phyloP scores from a whole-genome alignment of 1,139 yeast species.

The Spencermartinsiella ligniputridi region DNA sequence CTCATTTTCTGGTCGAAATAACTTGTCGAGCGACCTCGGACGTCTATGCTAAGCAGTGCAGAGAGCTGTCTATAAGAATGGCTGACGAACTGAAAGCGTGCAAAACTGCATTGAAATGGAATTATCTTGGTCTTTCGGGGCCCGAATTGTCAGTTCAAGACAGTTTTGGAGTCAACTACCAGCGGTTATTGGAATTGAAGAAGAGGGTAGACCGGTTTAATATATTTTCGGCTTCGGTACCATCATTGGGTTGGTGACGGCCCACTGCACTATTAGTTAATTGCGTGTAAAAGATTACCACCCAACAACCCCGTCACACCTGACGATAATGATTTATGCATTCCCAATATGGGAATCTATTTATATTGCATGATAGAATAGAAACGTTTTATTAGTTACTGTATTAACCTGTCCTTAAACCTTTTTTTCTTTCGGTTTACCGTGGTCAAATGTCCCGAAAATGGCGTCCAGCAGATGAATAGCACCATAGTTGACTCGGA shows the following conservation, averaged over 20 bases:
- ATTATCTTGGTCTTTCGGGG: neutral
- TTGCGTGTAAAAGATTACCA: no score
- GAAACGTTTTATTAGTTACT: no score
- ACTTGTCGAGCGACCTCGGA: neutral
- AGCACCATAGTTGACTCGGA: slow-evolving; percentile 20
- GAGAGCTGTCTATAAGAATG: neutral
- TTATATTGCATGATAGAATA: no score
- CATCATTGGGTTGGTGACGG: neutral
- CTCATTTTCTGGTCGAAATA: neutral
- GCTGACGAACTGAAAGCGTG: neutral
- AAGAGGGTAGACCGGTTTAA: neutral
- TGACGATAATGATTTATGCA: no score
- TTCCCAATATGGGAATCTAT: no score
- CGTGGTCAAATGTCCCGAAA: slow-evolving; percentile 14
- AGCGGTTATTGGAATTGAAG: neutral
- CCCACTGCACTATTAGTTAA: no score
- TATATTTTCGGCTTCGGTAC: neutral
- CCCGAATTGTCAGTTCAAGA: neutral
- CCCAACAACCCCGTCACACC: no score
- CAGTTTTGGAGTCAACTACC: neutral
- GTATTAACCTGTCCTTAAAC: no score
- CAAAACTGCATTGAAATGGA: neutral
- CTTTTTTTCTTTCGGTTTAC: neutral
- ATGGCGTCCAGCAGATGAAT: slow-evolving; percentile 21
- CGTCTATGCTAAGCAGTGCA: neutral